phyloP scores from a whole-genome alignment of 768 basidiomycete genomes.

The Auricularia sp. region DNA sequence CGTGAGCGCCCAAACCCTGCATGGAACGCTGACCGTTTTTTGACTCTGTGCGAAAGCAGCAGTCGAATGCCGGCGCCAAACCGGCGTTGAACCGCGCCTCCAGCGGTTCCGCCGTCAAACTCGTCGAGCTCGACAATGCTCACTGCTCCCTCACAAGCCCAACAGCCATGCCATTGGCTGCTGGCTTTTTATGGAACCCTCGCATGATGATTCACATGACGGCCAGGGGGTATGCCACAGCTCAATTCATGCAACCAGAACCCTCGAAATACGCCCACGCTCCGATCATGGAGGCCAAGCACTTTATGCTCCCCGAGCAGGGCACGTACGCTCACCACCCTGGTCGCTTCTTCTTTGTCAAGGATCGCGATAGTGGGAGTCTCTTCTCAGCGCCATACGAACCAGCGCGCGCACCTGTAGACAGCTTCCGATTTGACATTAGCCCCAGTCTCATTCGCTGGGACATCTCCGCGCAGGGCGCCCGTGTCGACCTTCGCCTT shows the following conservation, averaged over 20 bases:
- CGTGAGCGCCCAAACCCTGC: neutral
- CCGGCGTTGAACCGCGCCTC: neutral
- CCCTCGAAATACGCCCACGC: constrained; percentile 1
- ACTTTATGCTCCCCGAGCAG: constrained; percentile 3
- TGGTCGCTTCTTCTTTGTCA: constrained; percentile 2
- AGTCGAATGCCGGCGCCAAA: neutral
- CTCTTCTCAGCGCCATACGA: neutral
- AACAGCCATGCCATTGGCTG: neutral
- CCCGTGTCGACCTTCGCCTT: neutral
- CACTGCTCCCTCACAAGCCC: neutral
- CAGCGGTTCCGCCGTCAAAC: neutral
- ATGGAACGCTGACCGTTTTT: neutral
- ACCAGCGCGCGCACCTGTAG: neutral
- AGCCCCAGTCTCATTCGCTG: neutral
- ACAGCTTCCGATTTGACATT: neutral
- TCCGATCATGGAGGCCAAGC: neutral
- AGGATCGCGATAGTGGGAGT: neutral
- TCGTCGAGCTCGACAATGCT: constrained; percentile 3
- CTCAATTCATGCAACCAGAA: constrained; percentile 1
- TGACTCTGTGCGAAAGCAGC: neutral
- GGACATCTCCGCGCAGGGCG: neutral
- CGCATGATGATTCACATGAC: constrained; percentile 3
- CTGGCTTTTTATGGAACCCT: constrained; percentile 1
- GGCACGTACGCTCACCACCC: constrained; percentile 1
- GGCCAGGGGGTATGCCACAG: neutral